phyloP scores from a whole-genome alignment of 1,139 yeast species.

The Yamadazyma atmosphaerica region DNA sequence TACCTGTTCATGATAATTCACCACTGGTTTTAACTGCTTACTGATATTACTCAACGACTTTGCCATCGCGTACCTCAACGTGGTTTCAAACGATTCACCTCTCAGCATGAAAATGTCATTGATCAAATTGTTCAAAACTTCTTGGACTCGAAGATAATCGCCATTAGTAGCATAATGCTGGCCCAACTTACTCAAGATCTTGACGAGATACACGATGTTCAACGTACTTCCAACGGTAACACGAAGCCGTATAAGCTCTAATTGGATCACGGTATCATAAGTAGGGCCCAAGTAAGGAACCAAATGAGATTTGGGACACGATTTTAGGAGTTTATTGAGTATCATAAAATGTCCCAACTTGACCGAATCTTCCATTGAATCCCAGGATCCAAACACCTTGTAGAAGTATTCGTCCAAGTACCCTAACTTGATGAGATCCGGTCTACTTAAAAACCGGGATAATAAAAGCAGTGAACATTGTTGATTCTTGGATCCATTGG shows the following conservation, averaged over 20 bases:
- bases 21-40: conserved; percentile 16
- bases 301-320: conserved; percentile 15
- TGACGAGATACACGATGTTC: conserved; percentile 32
- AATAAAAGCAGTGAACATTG: conserved; percentile 36
- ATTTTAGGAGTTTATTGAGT: conserved; percentile 37
- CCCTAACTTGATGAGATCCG: conserved; percentile 22
- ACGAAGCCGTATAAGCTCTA: conserved; percentile 15
- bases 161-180: conserved; percentile 15
- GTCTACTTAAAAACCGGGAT: conserved; percentile 36
- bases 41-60: conserved; percentile 32
- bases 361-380: conserved; percentile 13
- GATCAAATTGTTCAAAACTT: conserved; percentile 29
- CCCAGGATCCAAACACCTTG: conserved; percentile 16
- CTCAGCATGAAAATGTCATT: conserved; percentile 24
- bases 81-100: conserved; percentile 29
- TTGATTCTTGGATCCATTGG: conserved; percentile 32
- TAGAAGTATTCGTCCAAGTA: conserved; percentile 23
- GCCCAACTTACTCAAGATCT: conserved; percentile 34
- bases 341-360: conserved; percentile 41
- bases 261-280: conserved; percentile 17
- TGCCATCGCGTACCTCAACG: conserved; percentile 38
- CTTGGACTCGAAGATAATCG: conserved; percentile 21
- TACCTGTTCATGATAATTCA: conserved; percentile 38
- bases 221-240: conserved; percentile 18
- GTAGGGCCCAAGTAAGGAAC: conserved; percentile 14